Conservation (phyloP, 352 stramenopile species). For the Pythium utonaiense region DNA sequence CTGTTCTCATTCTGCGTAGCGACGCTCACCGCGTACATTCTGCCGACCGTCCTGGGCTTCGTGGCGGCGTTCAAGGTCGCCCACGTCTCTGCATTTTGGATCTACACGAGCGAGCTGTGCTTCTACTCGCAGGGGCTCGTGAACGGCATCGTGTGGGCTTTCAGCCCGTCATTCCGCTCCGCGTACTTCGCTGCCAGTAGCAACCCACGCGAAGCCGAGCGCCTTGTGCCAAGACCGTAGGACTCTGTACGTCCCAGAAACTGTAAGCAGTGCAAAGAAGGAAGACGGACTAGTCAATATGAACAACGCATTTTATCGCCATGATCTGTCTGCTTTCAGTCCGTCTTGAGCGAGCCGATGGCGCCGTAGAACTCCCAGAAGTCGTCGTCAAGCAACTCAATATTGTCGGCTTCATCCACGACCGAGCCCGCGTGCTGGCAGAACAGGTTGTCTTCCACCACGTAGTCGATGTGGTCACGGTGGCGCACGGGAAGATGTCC, state of each 20-base stretch:
- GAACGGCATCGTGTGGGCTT: constrained; percentile 32
- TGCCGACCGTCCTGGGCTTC: constrained; percentile 22
- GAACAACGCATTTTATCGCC: not conserved
- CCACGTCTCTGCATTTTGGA: constrained; percentile 12
- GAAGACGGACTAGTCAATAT: too few relatives aligned
- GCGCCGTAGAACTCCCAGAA: constrained; percentile 84
- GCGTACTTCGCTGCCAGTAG: constrained; percentile 12
- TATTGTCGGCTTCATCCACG: constrained; percentile 46
- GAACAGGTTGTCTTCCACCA: constrained; percentile 78
- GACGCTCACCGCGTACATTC: constrained; percentile 16
- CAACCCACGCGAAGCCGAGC: constrained; percentile 18
- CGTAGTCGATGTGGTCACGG: constrained; percentile 80
- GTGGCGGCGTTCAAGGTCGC: constrained; percentile 19
- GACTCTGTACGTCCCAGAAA: not conserved
- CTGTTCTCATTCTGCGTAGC: constrained; percentile 2
- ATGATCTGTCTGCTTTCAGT: too few relatives aligned
- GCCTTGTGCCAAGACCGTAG: constrained; percentile 15
- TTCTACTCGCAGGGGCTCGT: constrained; percentile 37
- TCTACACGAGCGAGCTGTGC: constrained; percentile 33
- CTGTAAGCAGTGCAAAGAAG: not conserved
- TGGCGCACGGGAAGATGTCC: constrained; percentile 72
- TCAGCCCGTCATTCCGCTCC: constrained; percentile 21
- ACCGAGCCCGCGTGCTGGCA: constrained; percentile 54
- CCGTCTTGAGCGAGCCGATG: constrained; percentile 51
- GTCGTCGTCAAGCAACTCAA: constrained; percentile 71